These are phyloP conservation scores for Russula dissimulans DNA, from an alignment of 768 basidiomycete species.

Conservation along the genomic window DNA sequence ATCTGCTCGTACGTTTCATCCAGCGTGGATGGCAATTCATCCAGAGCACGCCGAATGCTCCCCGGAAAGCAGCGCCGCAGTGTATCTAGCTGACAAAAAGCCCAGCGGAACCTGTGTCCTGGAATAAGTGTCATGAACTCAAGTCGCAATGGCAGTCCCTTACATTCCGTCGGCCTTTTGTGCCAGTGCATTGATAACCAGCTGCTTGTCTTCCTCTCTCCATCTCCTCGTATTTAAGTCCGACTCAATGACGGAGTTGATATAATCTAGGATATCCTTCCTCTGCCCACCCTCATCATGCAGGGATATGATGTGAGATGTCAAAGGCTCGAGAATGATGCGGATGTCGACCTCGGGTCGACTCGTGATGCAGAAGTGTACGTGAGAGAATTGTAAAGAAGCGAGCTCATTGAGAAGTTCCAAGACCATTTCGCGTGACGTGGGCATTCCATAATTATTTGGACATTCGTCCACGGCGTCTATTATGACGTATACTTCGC, in stretches of 20 bases:
- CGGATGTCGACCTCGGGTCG: background rate
- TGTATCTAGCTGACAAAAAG: background rate
- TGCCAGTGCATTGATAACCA: background rate
- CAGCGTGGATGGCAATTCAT: background rate
- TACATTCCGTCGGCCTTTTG: background rate
- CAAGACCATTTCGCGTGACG: background rate
- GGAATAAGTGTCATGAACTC: background rate
- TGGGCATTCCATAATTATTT: background rate
- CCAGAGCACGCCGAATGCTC: background rate
- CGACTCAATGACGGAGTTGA: background rate
- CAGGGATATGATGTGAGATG: background rate
- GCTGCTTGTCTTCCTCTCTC: background rate
- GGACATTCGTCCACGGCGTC: constrained; percentile 6
- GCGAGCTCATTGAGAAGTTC: background rate
- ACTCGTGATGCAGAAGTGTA: background rate
- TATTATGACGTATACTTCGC: background rate
- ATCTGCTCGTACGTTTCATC: background rate
- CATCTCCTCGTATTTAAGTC: background rate
- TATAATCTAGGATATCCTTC: background rate
- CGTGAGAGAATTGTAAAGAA: background rate
- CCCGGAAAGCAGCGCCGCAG: background rate
- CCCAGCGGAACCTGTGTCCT: background rate
- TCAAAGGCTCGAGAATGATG: background rate
- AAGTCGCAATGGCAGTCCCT: background rate
- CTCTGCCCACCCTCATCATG: background rate